Evolutionary conservation across 108 stramenopile genomes (phyloP).

Genomic region (Skeletonema menzelii): DNA sequence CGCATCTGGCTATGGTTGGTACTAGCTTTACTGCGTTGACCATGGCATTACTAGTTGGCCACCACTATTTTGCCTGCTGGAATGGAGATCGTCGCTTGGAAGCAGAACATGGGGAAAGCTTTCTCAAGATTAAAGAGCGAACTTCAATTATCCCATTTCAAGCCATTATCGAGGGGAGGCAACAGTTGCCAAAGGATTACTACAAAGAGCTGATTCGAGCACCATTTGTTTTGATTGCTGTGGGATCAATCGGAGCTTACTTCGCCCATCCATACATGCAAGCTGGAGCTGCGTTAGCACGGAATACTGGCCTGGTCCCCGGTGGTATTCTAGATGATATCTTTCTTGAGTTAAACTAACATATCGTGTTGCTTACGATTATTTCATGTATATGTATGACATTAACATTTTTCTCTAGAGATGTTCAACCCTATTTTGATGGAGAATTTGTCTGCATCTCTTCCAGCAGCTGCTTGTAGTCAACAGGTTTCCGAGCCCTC

Average conservation of each 20-base stretch:
- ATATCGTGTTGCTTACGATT: background rate
- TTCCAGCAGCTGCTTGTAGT: constrained; percentile 80
- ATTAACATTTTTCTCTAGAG: background rate
- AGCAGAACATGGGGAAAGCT: constrained; percentile 79
- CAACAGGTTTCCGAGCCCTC: constrained; percentile 77
- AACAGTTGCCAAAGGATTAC: constrained; percentile 83
- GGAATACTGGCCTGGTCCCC: constrained; percentile 55
- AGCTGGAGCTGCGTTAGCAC: constrained; percentile 84
- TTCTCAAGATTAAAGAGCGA: constrained; percentile 68
- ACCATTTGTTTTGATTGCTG: constrained; percentile 90
- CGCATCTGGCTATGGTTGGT: constrained; percentile 91
- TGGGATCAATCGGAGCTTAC: constrained; percentile 91
- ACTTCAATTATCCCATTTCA: constrained; percentile 90
- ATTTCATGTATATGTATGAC: constrained; percentile 3
- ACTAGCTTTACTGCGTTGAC: constrained; percentile 86
- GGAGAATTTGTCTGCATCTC: constrained; percentile 53
- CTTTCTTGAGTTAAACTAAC: constrained; percentile 31
- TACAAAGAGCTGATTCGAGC: constrained; percentile 91
- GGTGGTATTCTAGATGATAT: constrained; percentile 53
- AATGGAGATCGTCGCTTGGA: constrained; percentile 92
- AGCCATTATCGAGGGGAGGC: constrained; percentile 91
- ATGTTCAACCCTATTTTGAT: background rate
- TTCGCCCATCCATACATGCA: constrained; percentile 97
- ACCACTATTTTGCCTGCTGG: constrained; percentile 93
- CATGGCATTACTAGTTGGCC: constrained; percentile 77